Base-by-base conservation (phyloP, 192 early-diverging fungal species). In the Thamnidium elegans region DNA sequence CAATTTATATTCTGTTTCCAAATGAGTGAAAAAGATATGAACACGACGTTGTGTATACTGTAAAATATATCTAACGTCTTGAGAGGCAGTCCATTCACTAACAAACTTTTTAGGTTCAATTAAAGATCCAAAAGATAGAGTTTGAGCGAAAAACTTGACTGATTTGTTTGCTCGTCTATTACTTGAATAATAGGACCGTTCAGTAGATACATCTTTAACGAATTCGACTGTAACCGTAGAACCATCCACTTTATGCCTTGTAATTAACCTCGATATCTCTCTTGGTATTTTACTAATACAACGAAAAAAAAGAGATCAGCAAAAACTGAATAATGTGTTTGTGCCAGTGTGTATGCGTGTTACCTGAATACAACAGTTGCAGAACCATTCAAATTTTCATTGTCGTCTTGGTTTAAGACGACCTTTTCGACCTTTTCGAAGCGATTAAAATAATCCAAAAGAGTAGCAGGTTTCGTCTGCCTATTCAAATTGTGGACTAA, bases 91-190 rank as follows among this genome's bases (percentile, higher is more conserved):
- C 56, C 58, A 65, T 55, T 75, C 70, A 3, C 62, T 52, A 20
- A 72, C 65, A 54, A 62, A 72, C 11, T 11, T 59, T 20, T 67
- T 50, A 9, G 52, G 58, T 20, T 47, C 20, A 4, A 67, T 45
- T 44, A 69, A 63, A 3, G 42, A 52, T 1, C 77, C 77, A 21
- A 79, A 32, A 32, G 65, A 59, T 7, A 79, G 10, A 17, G 31
- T 30, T 13, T 58, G 46, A 4, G 56, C 66, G 11, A 9, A 6
- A 20, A 71, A 54, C 17, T 19, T 20, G 21, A 39, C n/a, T 23
- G 45, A 36, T 20, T 69, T 43, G 14, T 46, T 43, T 14, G 51
- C 43, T 0, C 20, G 19, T 6, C 23, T 48, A 44, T 17, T 19
- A 4, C 39, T n/a, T 1, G 4, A 14, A 9, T 1, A 1, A 47